Evolutionary conservation across 345 rosid species (phyloP).

Genomic region (Melastoma malabathricum): DNA sequence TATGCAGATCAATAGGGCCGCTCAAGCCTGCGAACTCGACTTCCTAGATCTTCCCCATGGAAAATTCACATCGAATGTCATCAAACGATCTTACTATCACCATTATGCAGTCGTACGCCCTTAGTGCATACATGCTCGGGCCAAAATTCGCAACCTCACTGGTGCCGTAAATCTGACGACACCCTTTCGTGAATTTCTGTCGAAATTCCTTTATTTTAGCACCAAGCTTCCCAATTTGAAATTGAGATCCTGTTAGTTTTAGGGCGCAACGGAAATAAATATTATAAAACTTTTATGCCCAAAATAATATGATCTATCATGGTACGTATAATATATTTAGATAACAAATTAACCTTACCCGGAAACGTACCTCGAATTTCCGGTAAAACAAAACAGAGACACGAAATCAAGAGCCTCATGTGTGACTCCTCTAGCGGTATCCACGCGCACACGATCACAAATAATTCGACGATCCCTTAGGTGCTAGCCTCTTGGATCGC

Average conservation of each 20-base stretch:
- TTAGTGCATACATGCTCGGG: conserved; percentile 22
- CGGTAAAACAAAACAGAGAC: too few relatives aligned
- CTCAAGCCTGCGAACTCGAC: conserved; percentile 29
- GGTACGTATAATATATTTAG: too few relatives aligned
- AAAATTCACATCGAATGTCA: not conserved
- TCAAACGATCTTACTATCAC: conserved; percentile 4
- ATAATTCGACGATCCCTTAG: too few relatives aligned
- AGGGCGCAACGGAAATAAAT: too few relatives aligned
- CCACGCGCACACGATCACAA: too few relatives aligned
- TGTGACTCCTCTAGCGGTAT: too few relatives aligned
- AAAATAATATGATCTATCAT: too few relatives aligned
- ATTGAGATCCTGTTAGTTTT: conserved; percentile 7
- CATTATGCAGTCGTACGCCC: conserved; percentile 31
- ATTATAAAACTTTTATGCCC: too few relatives aligned
- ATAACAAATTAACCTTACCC: too few relatives aligned
- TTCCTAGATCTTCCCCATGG: conserved; percentile 10
- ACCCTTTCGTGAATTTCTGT: conserved; percentile 10
- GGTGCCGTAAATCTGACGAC: conserved; percentile 8
- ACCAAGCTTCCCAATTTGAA: conserved; percentile 15
- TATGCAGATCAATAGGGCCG: conserved; percentile 20
- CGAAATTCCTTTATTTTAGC: conserved; percentile 12
- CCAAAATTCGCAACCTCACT: conserved; percentile 12
- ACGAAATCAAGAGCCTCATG: too few relatives aligned
- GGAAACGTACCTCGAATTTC: too few relatives aligned
- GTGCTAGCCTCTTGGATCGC: too few relatives aligned